phyloP scores from a whole-genome alignment of 306 rosid species.

The Quercus agrifolia region DNA sequence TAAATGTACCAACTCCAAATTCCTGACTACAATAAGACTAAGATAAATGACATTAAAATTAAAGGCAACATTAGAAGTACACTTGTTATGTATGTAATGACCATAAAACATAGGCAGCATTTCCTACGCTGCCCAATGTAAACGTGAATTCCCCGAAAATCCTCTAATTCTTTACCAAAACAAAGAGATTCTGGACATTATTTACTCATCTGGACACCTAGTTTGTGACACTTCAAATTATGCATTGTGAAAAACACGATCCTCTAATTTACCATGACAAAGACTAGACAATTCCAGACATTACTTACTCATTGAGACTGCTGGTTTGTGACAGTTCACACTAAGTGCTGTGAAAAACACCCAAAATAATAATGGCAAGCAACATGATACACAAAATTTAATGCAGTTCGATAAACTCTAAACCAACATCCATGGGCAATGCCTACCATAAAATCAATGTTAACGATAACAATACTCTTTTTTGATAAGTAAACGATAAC shows the following conservation, averaged over 20 bases:
- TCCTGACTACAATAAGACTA: background rate
- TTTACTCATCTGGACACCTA: background rate
- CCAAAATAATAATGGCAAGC: too few relatives aligned
- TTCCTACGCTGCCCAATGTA: background rate
- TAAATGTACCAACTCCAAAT: too few relatives aligned
- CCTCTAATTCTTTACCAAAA: background rate
- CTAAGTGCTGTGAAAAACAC: too few relatives aligned
- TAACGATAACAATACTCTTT: too few relatives aligned
- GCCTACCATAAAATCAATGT: too few relatives aligned
- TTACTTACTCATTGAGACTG: background rate
- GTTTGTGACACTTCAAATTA: background rate
- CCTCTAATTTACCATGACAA: background rate
- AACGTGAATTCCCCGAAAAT: background rate
- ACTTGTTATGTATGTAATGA: background rate
- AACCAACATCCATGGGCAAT: too few relatives aligned
- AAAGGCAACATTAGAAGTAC: background rate
- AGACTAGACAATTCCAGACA: background rate
- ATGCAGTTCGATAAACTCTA: too few relatives aligned
- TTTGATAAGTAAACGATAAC: too few relatives aligned
- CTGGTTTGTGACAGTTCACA: background rate
- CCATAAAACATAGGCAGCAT: background rate
- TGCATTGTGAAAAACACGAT: too few relatives aligned
- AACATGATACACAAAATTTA: too few relatives aligned
- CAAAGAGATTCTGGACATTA: background rate
- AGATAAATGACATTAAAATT: background rate